Percentiles rank a stretch among this genome's conserved stretches.
phyloP scores from a whole-genome alignment of 2,329 filamentous ascomycete species.

The Aspergillus bombycis region DNA sequence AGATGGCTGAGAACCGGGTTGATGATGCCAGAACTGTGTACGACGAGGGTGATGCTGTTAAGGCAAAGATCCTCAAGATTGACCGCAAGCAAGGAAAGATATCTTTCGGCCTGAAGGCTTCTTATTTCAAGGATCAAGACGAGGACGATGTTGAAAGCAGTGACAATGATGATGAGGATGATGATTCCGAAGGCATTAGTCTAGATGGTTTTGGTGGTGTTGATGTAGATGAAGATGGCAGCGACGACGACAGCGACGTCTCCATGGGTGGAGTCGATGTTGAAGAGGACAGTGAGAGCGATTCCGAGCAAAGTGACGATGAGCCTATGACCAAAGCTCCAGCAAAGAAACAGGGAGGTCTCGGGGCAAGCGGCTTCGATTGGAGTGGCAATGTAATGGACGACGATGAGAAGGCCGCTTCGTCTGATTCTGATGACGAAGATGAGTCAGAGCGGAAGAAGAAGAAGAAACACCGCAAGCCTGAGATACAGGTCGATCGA shows the following conservation, averaged over 20 bases:
- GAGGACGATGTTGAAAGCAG: slow-evolving; percentile 49
- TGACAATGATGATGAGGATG: slow-evolving; percentile 48
- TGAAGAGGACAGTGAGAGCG: slow-evolving; percentile 46
- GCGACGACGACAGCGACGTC: slow-evolving; percentile 35
- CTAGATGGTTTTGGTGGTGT: slow-evolving; percentile 36
- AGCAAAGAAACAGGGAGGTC: slow-evolving; percentile 52
- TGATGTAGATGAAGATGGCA: slow-evolving; percentile 40
- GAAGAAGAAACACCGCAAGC: slow-evolving; percentile 75
- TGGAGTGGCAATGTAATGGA: slow-evolving; percentile 76
- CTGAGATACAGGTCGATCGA: slow-evolving; percentile 79
- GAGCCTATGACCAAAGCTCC: slow-evolving; percentile 46
- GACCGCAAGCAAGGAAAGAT: slow-evolving; percentile 76
- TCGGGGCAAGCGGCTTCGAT: slow-evolving; percentile 79
- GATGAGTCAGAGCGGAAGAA: slow-evolving; percentile 51
- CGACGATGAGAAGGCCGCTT: slow-evolving; percentile 46
- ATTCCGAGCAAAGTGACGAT: slow-evolving; percentile 47
- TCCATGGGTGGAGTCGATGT: slow-evolving; percentile 51
- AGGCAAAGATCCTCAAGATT: slow-evolving; percentile 82
- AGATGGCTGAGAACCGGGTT: slow-evolving; percentile 84
- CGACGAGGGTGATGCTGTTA: slow-evolving; percentile 87
- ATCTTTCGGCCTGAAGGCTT: slow-evolving; percentile 89
- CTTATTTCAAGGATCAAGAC: slow-evolving; percentile 72
- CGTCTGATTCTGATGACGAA: slow-evolving; percentile 56
- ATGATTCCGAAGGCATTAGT: slow-evolving; percentile 38
- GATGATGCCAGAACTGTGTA: slow-evolving; percentile 88